Conservation (phyloP, 2,329 filamentous ascomycete genomes). For the Aspergillus novoparasiticus region DNA sequence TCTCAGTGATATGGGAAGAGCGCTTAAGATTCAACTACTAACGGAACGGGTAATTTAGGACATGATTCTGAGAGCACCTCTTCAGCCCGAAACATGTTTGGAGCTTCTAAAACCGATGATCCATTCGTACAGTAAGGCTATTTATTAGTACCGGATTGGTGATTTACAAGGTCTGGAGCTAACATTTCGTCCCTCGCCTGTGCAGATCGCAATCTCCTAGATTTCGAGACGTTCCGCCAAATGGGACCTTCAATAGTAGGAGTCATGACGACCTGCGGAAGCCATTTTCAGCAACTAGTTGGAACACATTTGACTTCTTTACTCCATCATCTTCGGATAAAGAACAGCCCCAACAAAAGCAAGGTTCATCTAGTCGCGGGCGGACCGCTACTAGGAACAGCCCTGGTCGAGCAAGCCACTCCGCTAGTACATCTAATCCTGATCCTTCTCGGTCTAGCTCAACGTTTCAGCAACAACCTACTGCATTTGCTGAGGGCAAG, state of each 20-base stretch:
- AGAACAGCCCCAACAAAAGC: conserved; percentile 23
- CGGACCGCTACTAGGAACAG: conserved; percentile 26
- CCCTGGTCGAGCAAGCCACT: conserved; percentile 22
- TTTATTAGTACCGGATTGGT: not conserved
- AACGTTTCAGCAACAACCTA: conserved; percentile 28
- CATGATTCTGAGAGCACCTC: conserved; percentile 35
- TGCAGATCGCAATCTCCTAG: conserved; percentile 13
- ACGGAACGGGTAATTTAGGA: conserved; percentile 27
- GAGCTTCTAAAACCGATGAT: conserved; percentile 2
- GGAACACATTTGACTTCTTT: conserved; percentile 43
- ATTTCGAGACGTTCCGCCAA: conserved; percentile 11
- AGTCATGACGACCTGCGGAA: conserved; percentile 39
- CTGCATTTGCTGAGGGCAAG: conserved; percentile 35
- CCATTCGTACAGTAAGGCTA: conserved; percentile 15
- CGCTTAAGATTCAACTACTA: conserved; percentile 24
- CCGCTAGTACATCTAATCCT: conserved; percentile 20
- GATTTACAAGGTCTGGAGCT: conserved; percentile 12
- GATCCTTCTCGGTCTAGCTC: conserved; percentile 23
- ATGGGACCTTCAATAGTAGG: conserved; percentile 33
- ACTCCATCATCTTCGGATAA: conserved; percentile 30
- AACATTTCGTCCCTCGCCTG: conserved; percentile 3
- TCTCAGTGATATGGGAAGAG: not conserved
- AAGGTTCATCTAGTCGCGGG: conserved; percentile 22
- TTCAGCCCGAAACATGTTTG: conserved; percentile 23
- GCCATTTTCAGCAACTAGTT: conserved; percentile 46